Evolutionary conservation across 768 basidiomycete genomes (phyloP).

Genomic region (Amanita rimosa): DNA sequence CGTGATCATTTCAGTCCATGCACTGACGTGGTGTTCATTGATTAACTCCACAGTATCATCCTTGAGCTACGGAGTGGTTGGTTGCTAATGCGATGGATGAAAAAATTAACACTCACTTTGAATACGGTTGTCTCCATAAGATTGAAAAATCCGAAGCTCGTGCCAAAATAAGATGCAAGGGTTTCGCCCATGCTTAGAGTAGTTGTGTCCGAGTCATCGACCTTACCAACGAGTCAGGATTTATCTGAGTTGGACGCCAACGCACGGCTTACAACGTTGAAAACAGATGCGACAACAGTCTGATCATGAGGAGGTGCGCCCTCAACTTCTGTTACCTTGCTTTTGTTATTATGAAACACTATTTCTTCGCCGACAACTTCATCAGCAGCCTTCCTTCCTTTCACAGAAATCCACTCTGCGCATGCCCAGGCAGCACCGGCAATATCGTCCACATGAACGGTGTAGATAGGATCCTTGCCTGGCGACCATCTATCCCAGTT

Average conservation of each 20-base stretch:
- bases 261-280: constrained; percentile 51
- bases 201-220: constrained; percentile 68
- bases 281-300: constrained; percentile 63
- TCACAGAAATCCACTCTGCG: constrained; percentile 60
- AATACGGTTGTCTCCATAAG: constrained; percentile 54
- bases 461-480: constrained; percentile 64
- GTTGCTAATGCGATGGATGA: neutral
- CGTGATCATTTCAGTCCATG: constrained; percentile 75
- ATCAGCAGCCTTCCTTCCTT: constrained; percentile 57
- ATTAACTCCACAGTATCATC: constrained; percentile 74
- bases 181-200: constrained; percentile 53
- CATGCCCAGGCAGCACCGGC: constrained; percentile 69
- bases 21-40: constrained; percentile 73
- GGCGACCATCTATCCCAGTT: constrained; percentile 54
- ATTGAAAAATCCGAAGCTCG: constrained; percentile 73
- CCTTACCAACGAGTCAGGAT: constrained; percentile 24
- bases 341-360: constrained; percentile 59
- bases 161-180: constrained; percentile 63
- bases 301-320: constrained; percentile 45
- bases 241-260: neutral
- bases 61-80: constrained; percentile 32
- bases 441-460: constrained; percentile 70
- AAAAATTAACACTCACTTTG: constrained; percentile 35
- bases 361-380: constrained; percentile 57
- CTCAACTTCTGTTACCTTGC: constrained; percentile 49